These are phyloP conservation scores for Cladosporium sp. DNA, from an alignment of 2,329 filamentous ascomycete species.

Conservation along the genomic window DNA sequence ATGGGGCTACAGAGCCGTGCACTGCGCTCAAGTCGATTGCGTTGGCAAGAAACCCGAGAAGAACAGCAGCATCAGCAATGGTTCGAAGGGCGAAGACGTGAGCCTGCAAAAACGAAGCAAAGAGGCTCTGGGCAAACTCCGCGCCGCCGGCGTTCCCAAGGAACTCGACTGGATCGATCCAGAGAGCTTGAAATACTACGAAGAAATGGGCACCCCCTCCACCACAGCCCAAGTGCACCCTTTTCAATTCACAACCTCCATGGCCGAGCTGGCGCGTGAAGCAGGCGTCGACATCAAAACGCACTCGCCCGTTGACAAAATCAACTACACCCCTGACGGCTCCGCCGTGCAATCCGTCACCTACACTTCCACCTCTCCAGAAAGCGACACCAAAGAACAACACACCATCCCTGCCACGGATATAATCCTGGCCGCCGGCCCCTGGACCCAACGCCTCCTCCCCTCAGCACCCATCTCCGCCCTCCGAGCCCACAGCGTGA, in stretches of 20 bases:
- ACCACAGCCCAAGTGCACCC: slow-evolving; percentile 95
- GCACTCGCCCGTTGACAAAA: slow-evolving; percentile 60
- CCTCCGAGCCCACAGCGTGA: slow-evolving; percentile 59
- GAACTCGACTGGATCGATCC: slow-evolving; percentile 82
- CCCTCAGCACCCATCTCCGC: slow-evolving; percentile 54
- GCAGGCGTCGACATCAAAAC: slow-evolving; percentile 55
- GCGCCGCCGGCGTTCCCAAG: slow-evolving; percentile 60
- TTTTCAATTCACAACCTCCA: slow-evolving; percentile 79
- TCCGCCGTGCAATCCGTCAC: slow-evolving; percentile 58
- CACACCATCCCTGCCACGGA: slow-evolving; percentile 52
- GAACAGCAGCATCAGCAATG: background rate
- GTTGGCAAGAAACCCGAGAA: slow-evolving; percentile 38
- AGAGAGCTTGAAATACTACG: slow-evolving; percentile 63
- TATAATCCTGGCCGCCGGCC: slow-evolving; percentile 57
- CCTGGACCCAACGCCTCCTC: slow-evolving; percentile 54
- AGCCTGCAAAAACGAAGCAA: slow-evolving; percentile 53
- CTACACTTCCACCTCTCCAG: slow-evolving; percentile 51
- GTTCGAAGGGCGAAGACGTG: slow-evolving; percentile 27
- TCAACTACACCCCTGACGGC: slow-evolving; percentile 48
- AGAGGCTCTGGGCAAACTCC: slow-evolving; percentile 46
- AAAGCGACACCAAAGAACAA: slow-evolving; percentile 36
- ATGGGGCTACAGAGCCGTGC: slow-evolving; percentile 83
- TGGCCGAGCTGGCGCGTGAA: slow-evolving; percentile 69
- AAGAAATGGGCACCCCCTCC: slow-evolving; percentile 73
- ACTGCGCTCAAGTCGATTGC: slow-evolving; percentile 64